phyloP scores from a whole-genome alignment of 495 filamentous ascomycete species.

The Apodospora peruviana region DNA sequence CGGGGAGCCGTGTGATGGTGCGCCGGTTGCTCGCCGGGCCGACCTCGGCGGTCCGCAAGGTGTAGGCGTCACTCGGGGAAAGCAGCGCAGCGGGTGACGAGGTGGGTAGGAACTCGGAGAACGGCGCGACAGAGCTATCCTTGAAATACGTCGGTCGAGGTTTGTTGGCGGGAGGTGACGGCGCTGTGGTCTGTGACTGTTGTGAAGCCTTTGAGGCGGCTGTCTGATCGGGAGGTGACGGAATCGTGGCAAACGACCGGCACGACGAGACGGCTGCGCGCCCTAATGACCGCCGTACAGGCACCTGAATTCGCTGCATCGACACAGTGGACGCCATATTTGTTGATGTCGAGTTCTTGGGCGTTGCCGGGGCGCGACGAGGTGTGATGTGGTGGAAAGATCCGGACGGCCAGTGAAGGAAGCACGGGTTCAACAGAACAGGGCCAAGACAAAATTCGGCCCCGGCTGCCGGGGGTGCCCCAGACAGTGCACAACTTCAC shows the following conservation, averaged over 20 bases:
- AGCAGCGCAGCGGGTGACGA: conserved; percentile 33
- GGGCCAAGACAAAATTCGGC: conserved; percentile 1
- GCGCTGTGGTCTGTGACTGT: not conserved
- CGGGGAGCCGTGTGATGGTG: conserved; percentile 84
- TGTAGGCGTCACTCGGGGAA: conserved; percentile 52
- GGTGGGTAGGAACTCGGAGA: conserved; percentile 72
- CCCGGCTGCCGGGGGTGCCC: not conserved
- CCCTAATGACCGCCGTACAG: conserved; percentile 24
- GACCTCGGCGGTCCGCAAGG: conserved; percentile 72
- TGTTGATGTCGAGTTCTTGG: not conserved
- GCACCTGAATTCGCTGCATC: conserved; percentile 26
- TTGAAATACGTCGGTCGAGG: conserved; percentile 65
- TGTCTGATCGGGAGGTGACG: conserved; percentile 13
- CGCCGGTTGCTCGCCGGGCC: conserved; percentile 76
- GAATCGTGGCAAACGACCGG: conserved; percentile 27
- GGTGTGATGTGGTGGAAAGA: conserved; percentile 3
- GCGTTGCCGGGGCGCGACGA: not conserved
- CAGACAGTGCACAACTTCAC: no score
- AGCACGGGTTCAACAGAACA: no score
- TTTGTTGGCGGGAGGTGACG: conserved; percentile 13
- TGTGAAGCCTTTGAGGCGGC: conserved; percentile 7
- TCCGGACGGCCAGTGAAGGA: no score
- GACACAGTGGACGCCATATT: conserved; percentile 25
- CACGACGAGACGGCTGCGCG: conserved; percentile 13
- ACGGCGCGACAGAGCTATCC: conserved; percentile 79